Conservation (phyloP, 2,329 filamentous ascomycete genomes). For the Arthrobotrys sinensis region DNA sequence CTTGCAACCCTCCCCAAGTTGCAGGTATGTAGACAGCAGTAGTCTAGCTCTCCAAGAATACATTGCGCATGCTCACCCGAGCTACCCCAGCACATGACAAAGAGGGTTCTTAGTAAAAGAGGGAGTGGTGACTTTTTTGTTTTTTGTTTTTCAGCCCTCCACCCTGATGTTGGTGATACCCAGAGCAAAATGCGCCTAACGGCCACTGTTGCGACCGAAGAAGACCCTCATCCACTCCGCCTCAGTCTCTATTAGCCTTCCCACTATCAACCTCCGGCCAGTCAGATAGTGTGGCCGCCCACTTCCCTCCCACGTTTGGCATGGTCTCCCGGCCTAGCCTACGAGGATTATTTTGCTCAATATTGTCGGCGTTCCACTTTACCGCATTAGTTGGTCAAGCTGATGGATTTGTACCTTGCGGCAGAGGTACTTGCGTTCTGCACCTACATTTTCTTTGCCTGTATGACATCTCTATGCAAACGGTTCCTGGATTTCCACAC, state of each 20-base stretch:
- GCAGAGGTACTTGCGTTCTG: constrained; percentile 37
- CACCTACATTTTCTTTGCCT: constrained; percentile 14
- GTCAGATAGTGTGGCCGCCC: constrained; percentile 56
- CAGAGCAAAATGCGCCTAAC: constrained; percentile 60
- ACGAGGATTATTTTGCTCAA: constrained; percentile 59
- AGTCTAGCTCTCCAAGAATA: constrained; percentile 9
- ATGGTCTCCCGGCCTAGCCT: constrained; percentile 58
- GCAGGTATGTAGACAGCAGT: constrained; percentile 6
- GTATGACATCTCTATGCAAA: constrained; percentile 52
- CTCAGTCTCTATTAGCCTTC: constrained; percentile 55
- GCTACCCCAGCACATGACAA: constrained; percentile 52
- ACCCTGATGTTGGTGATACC: constrained; percentile 47
- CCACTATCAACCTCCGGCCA: constrained; percentile 52
- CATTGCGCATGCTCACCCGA: constrained; percentile 24
- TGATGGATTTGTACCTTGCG: constrained; percentile 61
- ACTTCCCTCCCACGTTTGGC: constrained; percentile 58
- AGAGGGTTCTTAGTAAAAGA: constrained; percentile 21
- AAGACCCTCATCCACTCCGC: constrained; percentile 44
- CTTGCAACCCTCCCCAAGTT: no score
- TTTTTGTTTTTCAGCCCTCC: constrained; percentile 57
- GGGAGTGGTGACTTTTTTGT: constrained; percentile 5
- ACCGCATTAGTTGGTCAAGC: constrained; percentile 54
- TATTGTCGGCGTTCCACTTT: constrained; percentile 59
- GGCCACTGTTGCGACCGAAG: constrained; percentile 55
- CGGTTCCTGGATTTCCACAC: constrained; percentile 50